Base-by-base conservation (phyloP, 768 basidiomycete species). In the Boletellus ananas region DNA sequence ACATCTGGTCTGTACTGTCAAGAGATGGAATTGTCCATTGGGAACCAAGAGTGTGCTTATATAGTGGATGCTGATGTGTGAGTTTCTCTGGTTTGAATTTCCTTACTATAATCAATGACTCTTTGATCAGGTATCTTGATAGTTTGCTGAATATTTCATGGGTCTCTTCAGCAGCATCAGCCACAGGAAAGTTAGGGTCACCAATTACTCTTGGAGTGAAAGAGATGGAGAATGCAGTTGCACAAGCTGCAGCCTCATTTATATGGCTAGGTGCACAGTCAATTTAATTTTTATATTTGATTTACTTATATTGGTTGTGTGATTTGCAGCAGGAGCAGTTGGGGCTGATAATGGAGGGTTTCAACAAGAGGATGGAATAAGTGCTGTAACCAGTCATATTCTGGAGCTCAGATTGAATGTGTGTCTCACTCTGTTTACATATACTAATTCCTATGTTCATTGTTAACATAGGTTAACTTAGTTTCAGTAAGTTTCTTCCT, bases 241-340 rank as follows among this genome's bases (percentile, higher is more conserved):
- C 47, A 34, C 21, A 43, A 11, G 8, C 31, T 3, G 21, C 47
- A 39, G 51, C 55, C 7, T 25, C 33, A 35, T 31, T 40, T 12
- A 34, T 56, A 12, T 56, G 55, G 55, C 9, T 50, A 14, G 48
- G 55, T 54, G 18, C 50, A 36, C 25, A 7, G 11, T 20, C 12
- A 46, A 37, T 18, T 17, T 18, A 17, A 35, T 35, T 21, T 14
- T 11, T 27, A 7, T 14, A 27, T 12, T 35, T 3, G 25, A 17
- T 6, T n/a, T 12, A 37, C 5, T 16, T 20, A n/a, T n/a, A n/a
- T n/a, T n/a, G 5, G n/a, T 16, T 31, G 1, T 13, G n/a, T 49
- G 9, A 40, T n/a, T n/a, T 37, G 41, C 16, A 33, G 45, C 46
- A 40, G 46, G 45, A 17, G 10, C 31, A 29, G 23, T 23, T 23